Percentiles rank a stretch among this genome's conserved stretches.
Conservation (phyloP, 768 basidiomycete species). For the Suillus americanus region DNA sequence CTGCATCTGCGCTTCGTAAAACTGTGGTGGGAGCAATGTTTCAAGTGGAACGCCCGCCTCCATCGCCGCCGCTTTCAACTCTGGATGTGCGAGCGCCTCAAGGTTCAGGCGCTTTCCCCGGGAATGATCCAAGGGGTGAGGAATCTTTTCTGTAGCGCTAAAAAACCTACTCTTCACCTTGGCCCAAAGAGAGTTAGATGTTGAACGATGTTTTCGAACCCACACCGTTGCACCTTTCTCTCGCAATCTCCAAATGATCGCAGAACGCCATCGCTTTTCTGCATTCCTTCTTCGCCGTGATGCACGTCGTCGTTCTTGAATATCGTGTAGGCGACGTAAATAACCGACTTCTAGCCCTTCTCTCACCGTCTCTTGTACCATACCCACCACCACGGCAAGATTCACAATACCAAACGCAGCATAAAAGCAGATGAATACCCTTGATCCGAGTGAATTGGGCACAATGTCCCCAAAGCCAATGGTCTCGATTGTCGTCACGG, state of each 20-base stretch:
- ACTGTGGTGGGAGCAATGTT: constrained; percentile 45
- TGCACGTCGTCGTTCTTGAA: constrained; percentile 47
- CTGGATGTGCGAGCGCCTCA: constrained; percentile 45
- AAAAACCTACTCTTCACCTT: constrained; percentile 13
- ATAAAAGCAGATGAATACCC: constrained; percentile 61
- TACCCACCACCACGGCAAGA: constrained; percentile 60
- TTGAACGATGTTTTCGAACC: constrained; percentile 31
- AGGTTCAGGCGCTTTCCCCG: constrained; percentile 63
- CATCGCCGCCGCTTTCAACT: constrained; percentile 61
- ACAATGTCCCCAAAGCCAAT: constrained; percentile 77
- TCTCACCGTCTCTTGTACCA: constrained; percentile 68
- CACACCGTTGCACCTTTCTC: constrained; percentile 50
- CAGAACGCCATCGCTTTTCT: constrained; percentile 55
- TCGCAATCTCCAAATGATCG: constrained; percentile 63
- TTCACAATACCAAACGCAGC: constrained; percentile 61
- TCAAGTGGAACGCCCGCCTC: constrained; percentile 66
- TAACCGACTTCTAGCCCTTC: constrained; percentile 73
- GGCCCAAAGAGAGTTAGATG: constrained; percentile 10
- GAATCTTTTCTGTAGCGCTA: constrained; percentile 11
- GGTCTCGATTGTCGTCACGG: constrained; percentile 71
- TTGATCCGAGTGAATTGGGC: constrained; percentile 49
- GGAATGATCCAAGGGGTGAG: constrained; percentile 7
- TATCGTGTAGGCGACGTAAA: constrained; percentile 48
- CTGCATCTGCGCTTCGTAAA: constrained; percentile 23
- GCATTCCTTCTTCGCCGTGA: constrained; percentile 44